Evolutionary conservation across 192 early-diverging fungal species (phyloP).

Genomic region (Coemansia sp.): DNA sequence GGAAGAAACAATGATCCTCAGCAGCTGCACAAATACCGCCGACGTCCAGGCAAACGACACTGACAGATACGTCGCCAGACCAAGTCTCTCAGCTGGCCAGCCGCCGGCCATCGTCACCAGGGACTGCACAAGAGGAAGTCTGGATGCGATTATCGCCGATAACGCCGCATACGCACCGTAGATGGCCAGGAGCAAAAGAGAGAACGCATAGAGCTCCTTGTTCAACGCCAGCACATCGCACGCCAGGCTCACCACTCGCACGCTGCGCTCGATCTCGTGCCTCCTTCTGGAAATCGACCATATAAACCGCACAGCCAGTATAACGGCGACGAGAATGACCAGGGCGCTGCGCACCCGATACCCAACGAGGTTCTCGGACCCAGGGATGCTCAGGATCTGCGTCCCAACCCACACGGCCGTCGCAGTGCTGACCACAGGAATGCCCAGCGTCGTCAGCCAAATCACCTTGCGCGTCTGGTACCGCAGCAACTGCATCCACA

Average conservation of each 20-base stretch:
- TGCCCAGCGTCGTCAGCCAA: conserved; percentile 46
- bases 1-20: conserved; percentile 30
- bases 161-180: conserved; percentile 30
- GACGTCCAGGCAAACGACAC: conserved; percentile 43
- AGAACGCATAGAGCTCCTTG: conserved; percentile 43
- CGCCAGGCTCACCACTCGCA: conserved; percentile 30
- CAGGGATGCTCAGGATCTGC: conserved; percentile 30
- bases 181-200: conserved; percentile 38
- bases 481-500: conserved; percentile 46
- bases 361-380: conserved; percentile 27
- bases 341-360: conserved; percentile 33
- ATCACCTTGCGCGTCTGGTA: conserved; percentile 41
- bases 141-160: conserved; percentile 38
- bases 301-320: conserved; percentile 38
- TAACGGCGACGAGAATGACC: conserved; percentile 25
- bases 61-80: conserved; percentile 26
- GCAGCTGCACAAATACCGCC: conserved; percentile 45
- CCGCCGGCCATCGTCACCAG: neutral
- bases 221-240: conserved; percentile 38
- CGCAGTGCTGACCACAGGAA: conserved; percentile 33
- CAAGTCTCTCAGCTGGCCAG: neutral
- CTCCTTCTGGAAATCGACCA: conserved; percentile 35
- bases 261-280: conserved; percentile 46
- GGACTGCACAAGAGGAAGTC: conserved; percentile 25
- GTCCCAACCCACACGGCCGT: conserved; percentile 44